phyloP scores from a whole-genome alignment of 257 asterid species.

The Coffea canephora region DNA sequence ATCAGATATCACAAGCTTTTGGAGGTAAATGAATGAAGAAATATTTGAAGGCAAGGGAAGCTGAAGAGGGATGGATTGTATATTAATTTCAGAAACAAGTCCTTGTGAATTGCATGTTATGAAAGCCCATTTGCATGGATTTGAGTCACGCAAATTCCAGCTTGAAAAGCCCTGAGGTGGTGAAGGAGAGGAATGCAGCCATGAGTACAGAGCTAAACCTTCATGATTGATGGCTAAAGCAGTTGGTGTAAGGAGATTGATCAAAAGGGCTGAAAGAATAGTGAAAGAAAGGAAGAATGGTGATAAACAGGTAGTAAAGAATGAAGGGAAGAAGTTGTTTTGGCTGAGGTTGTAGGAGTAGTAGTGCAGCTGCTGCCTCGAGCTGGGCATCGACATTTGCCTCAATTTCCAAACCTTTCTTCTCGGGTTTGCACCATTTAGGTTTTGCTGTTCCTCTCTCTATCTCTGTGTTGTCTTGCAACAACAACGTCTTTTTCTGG shows the following conservation, averaged over 20 bases:
- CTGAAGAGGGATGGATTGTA: constrained; percentile 32
- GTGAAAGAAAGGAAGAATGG: constrained; percentile 24
- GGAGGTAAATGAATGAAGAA: constrained; percentile 26
- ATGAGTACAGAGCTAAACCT: constrained; percentile 25
- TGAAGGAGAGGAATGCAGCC: constrained; percentile 31
- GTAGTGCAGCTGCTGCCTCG: constrained; percentile 28
- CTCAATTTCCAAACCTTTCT: constrained; percentile 52
- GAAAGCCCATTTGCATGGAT: constrained; percentile 42
- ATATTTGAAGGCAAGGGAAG: constrained; percentile 38
- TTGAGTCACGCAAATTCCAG: constrained; percentile 29
- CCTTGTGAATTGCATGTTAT: constrained; percentile 39
- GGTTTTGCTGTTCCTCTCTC: constrained; percentile 27
- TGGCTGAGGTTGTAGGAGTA: constrained; percentile 1
- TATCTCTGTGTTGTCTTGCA: constrained; percentile 6
- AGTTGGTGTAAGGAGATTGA: constrained; percentile 11
- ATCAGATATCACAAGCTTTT: constrained; percentile 37
- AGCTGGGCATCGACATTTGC: constrained; percentile 44
- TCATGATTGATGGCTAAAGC: constrained; percentile 20
- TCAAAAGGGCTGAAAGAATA: constrained; percentile 22
- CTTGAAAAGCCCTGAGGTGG: constrained; percentile 23
- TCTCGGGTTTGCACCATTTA: constrained; percentile 51
- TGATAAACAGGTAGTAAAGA: constrained; percentile 11
- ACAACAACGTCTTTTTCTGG: constrained; percentile 2
- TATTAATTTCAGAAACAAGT: constrained; percentile 32
- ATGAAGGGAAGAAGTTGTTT: constrained; percentile 1